Evolutionary conservation across 176 grass and related monocot species (phyloP).

Genomic region (Ampelocalamus luodianensis): DNA sequence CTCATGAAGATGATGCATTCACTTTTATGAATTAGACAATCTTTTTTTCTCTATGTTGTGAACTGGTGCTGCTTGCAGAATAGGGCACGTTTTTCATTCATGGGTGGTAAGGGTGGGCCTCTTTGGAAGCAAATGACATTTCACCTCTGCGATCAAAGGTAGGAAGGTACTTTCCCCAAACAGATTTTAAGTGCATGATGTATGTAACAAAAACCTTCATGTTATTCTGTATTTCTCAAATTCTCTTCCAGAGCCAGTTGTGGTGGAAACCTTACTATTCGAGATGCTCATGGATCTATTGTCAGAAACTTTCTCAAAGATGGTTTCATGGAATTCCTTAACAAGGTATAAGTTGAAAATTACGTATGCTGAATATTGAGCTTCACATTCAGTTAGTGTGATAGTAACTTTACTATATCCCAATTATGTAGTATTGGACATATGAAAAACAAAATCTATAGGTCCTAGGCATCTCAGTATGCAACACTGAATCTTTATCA

Average conservation of each 20-base stretch:
- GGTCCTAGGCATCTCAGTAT: slow-evolving; percentile 8
- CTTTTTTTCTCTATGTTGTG: background rate
- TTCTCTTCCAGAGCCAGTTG: slow-evolving; percentile 54
- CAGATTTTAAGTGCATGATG: slow-evolving; percentile 6
- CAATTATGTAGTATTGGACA: background rate
- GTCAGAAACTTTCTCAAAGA: slow-evolving; percentile 64
- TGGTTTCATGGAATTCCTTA: slow-evolving; percentile 83
- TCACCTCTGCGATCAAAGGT: slow-evolving; percentile 70
- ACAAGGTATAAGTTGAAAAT: slow-evolving; percentile 69
- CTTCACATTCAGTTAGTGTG: slow-evolving; percentile 6
- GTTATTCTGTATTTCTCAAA: background rate
- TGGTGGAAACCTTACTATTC: slow-evolving; percentile 75
- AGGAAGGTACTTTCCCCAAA: slow-evolving; percentile 30
- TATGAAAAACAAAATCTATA: background rate
- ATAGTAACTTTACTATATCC: slow-evolving; percentile 1
- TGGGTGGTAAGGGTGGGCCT: slow-evolving; percentile 91
- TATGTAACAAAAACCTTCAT: slow-evolving; percentile 13
- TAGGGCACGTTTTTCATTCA: slow-evolving; percentile 98
- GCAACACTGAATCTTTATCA: too few relatives aligned
- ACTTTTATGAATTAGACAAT: background rate
- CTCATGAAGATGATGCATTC: background rate
- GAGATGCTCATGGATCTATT: slow-evolving; percentile 58
- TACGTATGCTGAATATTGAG: background rate
- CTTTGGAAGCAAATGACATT: slow-evolving; percentile 96
- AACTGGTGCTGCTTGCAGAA: slow-evolving; percentile 60